These are phyloP conservation scores for Mortierella sp. DNA, from an alignment of 371 early-diverging fungal genomes.

Conservation along the genomic window DNA sequence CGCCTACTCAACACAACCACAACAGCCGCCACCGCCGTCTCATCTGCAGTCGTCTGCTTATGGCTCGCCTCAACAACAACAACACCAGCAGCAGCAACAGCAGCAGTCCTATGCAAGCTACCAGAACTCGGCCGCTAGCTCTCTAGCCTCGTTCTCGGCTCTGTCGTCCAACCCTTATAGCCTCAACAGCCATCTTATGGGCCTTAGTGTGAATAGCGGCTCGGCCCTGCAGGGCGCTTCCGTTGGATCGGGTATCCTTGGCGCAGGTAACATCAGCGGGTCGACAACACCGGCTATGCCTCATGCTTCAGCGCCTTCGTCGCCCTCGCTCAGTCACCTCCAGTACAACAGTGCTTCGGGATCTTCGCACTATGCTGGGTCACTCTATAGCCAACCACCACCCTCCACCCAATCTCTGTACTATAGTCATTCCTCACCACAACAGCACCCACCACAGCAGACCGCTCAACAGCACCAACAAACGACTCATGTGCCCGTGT, in stretches of 20 bases:
- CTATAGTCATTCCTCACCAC: conserved; percentile 6
- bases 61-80: not conserved
- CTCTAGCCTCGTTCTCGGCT: conserved; percentile 29
- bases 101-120: conserved; percentile 26
- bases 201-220: conserved; percentile 30
- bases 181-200: conserved; percentile 37
- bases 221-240: conserved; percentile 14
- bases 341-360: conserved; percentile 26
- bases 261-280: conserved; percentile 31
- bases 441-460: conserved; percentile 25
- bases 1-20: no score
- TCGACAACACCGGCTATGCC: conserved; percentile 42
- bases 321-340: conserved; percentile 24
- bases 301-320: conserved; percentile 38
- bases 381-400: conserved; percentile 18
- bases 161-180: conserved; percentile 37
- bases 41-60: not conserved
- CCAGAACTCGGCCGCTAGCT: conserved; percentile 22
- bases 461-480: conserved; percentile 9
- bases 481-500: not conserved
- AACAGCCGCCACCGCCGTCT: no score
- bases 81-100: conserved; percentile 9
- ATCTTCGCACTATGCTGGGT: conserved; percentile 1
- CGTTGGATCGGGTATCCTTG: conserved; percentile 14
- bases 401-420: conserved; percentile 14